Base-by-base conservation (phyloP, 108 stramenopile species). In the Hondaea fermentalgiana region DNA sequence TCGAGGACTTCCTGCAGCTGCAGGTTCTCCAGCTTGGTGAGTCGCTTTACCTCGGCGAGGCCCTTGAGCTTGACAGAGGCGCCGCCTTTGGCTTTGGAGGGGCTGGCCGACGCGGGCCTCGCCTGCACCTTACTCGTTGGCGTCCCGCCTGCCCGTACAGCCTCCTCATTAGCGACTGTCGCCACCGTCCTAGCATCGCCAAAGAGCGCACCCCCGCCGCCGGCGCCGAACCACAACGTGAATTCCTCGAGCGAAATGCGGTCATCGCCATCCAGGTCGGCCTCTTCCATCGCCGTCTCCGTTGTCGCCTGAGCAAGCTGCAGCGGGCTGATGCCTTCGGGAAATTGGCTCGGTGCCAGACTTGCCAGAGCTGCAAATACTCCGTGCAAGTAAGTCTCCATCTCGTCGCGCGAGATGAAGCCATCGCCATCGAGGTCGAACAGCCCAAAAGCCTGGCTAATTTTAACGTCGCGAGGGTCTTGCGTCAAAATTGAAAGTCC, bases 341-440 rank as follows among this genome's bases (percentile, higher is more conserved):
- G 45, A 3, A 23, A 44, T 10, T 49, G 45, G 28, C 53, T 35
- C 35, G 49, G 51, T 0, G 45, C 53, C 5, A 49, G 12, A 55
- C 53, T 57, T 5, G 51, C 6, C 60, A 49, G 10, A 4, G 25
- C 64, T 5, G 28, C 23, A 8, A 60, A 71, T 4, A 88, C 64
- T 3, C 60, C 42, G 23, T 6, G 43, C 14, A 89, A 55, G 59
- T 83, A 89, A 0, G 42, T 23, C 58, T 45, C 14, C 57, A 89
- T 44, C 76, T 88, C 88, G 51, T 88, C 88, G 17, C 44, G 21
- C 12, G 88, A 88, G 51, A 88, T 44, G 71, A 72, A 71, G 19
- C 88, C 88, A n/a, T 88, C 88, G 57, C 69, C 69, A 51, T 88
- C 29, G 28, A 60, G 12, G 29, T 88, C 88, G 21, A 25, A 71